A percentile compares a stretch with the other conserved stretches of the same genome.
phyloP scores from a whole-genome alignment of 768 basidiomycete species.

The Lentinula sp. region DNA sequence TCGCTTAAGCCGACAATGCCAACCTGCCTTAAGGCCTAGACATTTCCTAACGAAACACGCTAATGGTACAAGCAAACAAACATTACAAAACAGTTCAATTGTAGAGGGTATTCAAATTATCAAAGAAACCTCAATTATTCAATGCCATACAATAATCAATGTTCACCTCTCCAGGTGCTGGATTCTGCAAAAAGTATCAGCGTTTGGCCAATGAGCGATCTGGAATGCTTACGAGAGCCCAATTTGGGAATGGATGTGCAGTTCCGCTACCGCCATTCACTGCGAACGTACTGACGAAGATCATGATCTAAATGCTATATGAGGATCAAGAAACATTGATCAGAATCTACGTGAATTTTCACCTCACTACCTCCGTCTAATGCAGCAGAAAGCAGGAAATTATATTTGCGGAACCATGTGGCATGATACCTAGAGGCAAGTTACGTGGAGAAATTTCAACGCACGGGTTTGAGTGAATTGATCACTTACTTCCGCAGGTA shows the following conservation, averaged over 20 bases:
- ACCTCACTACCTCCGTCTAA: slow-evolving; percentile 9
- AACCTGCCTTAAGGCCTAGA: too few relatives aligned
- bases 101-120: too few relatives aligned
- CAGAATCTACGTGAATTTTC: not conserved
- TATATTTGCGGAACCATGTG: slow-evolving; percentile 30
- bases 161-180: not conserved
- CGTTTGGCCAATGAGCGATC: not conserved
- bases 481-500: slow-evolving; percentile 24
- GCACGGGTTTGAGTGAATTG: not conserved
- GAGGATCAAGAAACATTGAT: not conserved
- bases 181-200: slow-evolving; percentile 1
- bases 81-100: too few relatives aligned
- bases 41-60: too few relatives aligned
- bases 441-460: too few relatives aligned
- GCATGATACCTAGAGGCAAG: slow-evolving; percentile 15
- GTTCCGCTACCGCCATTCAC: slow-evolving; percentile 11
- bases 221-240: slow-evolving; percentile 6
- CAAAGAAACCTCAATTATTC: not conserved
- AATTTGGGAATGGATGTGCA: slow-evolving; percentile 8
- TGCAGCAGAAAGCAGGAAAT: slow-evolving; percentile 16
- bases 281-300: slow-evolving; percentile 12
- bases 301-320: slow-evolving; percentile 4
- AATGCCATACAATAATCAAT: slow-evolving; percentile 5
- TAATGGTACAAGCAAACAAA: too few relatives aligned
- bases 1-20: too few relatives aligned